Base-by-base conservation (phyloP, 768 basidiomycete genomes). In the Clavaria fumosa region DNA sequence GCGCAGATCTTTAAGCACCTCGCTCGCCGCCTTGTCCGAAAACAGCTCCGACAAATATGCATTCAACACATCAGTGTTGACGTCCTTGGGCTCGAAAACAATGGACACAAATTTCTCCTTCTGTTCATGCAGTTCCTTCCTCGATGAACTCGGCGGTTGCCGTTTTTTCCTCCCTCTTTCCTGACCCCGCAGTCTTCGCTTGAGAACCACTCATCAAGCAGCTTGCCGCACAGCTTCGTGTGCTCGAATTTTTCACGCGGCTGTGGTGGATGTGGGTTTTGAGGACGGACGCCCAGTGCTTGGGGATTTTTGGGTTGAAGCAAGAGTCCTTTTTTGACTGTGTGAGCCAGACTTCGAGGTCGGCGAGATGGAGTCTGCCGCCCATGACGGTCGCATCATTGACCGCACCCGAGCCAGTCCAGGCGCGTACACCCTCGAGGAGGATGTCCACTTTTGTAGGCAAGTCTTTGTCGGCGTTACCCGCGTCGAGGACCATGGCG, bases 191-290 rank as follows among this genome's bases (percentile, higher is more conserved):
- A 61, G 46, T 66, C 63, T 2, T 61, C 63, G 27, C 62, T 64
- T 2, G 56, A 50, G 15, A 63, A 41, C 64, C 64, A 65, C 40
- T 67, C 64, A n/a, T n/a, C n/a, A n/a, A n/a, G 31, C 9, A 67
- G 53, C 19, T 45, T 59, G 1, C 63, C 63, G 18, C 64, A 67
- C 5, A 64, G 51, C 33, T 52, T 59, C 4, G 62, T 63, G 19
- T 55, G 56, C 19, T 64, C 61, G 31, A 64, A 63, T 5, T 58
- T 53, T 45, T 52, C 54, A 22, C 46, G 39, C n/a, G n/a, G n/a
- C 52, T 55, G 34, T 62, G 61, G 3, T 42, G 47, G 26, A 66
- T 58, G 41, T 64, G 61, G 0, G 54, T 50, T 43, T 66, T 60
- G n/a, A 66, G 47, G 0, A 55, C 55, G n/a, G 54, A 45, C 2